Evolutionary conservation across 768 basidiomycete species (phyloP).

Genomic region (Phanerochaete carnosa): DNA sequence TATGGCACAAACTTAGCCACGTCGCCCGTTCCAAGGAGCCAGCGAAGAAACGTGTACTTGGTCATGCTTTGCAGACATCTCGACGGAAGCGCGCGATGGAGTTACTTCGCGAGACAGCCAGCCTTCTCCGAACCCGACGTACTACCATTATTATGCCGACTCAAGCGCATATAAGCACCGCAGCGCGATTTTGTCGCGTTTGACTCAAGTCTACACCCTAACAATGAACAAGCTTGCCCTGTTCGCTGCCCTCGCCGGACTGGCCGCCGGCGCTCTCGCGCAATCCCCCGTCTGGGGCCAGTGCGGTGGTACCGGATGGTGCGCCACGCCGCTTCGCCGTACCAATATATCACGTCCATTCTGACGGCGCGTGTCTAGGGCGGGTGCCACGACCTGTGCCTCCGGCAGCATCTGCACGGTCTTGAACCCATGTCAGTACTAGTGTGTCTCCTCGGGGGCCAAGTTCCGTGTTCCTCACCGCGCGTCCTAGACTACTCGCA

Average conservation of each 20-base stretch:
- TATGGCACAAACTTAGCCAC: neutral
- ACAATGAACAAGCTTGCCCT: neutral
- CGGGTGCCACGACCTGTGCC: slow-evolving; percentile 21
- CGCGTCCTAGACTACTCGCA: slow-evolving; percentile 46
- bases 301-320: slow-evolving; percentile 28
- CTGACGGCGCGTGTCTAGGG: slow-evolving; percentile 14
- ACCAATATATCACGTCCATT: neutral
- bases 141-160: slow-evolving; percentile 3
- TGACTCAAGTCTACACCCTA: neutral
- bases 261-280: slow-evolving; percentile 14
- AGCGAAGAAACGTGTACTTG: neutral
- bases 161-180: neutral
- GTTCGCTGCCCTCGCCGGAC: neutral
- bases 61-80: neutral
- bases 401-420: slow-evolving; percentile 20
- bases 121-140: neutral
- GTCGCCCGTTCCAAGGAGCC: neutral
- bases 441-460: neutral
- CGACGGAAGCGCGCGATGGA: neutral
- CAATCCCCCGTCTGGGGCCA: slow-evolving; percentile 23
- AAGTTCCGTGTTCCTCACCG: neutral
- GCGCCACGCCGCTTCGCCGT: neutral
- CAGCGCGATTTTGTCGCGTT: neutral
- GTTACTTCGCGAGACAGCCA: neutral
- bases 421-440: slow-evolving; percentile 19